phyloP scores from a whole-genome alignment of 805 yeast genomes.

The Barnettozyma sp. region DNA sequence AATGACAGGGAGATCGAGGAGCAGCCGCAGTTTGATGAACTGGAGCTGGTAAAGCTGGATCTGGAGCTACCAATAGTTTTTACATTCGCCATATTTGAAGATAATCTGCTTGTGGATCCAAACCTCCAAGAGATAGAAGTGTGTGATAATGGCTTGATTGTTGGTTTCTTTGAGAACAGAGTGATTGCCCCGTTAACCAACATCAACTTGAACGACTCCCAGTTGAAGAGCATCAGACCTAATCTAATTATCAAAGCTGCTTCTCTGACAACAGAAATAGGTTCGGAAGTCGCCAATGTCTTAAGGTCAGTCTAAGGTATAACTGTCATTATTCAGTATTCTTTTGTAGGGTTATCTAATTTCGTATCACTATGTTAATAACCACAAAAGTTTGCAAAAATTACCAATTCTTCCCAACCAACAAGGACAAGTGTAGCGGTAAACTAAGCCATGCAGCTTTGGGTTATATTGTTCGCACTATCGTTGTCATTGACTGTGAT shows the following conservation, averaged over 20 bases:
- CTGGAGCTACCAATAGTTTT: constrained; percentile 69
- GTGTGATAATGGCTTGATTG: constrained; percentile 71
- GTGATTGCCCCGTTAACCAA: constrained; percentile 70
- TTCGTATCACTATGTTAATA: too few species aligned
- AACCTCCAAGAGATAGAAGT: constrained; percentile 84
- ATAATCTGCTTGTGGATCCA: constrained; percentile 69
- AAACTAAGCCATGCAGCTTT: neutral
- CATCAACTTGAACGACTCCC: constrained; percentile 47
- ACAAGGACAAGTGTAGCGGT: constrained; percentile 2
- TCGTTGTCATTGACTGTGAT: neutral
- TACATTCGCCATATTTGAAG: constrained; percentile 68
- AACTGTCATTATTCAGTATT: too few species aligned
- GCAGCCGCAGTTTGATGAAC: constrained; percentile 86
- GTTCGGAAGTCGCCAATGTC: constrained; percentile 46
- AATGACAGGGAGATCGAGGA: constrained; percentile 66
- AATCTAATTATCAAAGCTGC: constrained; percentile 44
- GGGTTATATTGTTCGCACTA: neutral
- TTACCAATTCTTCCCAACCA: neutral
- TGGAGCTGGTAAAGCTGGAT: constrained; percentile 58
- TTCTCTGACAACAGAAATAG: constrained; percentile 51
- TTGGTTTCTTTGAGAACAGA: constrained; percentile 63
- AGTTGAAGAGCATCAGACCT: constrained; percentile 50
- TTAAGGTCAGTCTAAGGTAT: constrained; percentile 9
- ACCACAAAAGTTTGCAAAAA: neutral
- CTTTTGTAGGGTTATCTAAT: too few species aligned